Evolutionary conservation across 2,329 filamentous ascomycete species (phyloP).

Genomic region (Cordyceps sp.): DNA sequence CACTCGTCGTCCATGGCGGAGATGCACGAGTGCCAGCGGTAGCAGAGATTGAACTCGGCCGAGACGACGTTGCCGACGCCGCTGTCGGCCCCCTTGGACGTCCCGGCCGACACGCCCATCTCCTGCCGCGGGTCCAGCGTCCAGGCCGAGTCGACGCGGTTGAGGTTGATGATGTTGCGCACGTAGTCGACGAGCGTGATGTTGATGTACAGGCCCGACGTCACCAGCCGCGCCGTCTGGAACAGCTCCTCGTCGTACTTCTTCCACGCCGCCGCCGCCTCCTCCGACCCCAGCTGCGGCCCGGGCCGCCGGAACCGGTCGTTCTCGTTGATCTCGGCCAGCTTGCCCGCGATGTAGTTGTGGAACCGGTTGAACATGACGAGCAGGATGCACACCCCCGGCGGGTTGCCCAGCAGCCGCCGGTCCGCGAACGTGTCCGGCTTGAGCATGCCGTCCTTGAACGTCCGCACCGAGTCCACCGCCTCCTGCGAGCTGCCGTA

Average conservation of each 20-base stretch:
- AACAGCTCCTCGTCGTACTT: conserved; percentile 67
- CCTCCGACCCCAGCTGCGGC: conserved; percentile 29
- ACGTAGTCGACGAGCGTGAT: conserved; percentile 67
- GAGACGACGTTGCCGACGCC: conserved; percentile 73
- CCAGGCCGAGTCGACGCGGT: conserved; percentile 52
- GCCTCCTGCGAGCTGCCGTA: conserved; percentile 54
- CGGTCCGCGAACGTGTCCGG: conserved; percentile 57
- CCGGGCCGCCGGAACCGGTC: conserved; percentile 57
- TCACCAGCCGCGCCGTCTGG: conserved; percentile 62
- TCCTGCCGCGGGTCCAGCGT: conserved; percentile 62
- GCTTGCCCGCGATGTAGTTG: conserved; percentile 65
- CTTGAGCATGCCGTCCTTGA: conserved; percentile 56
- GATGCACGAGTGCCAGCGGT: conserved; percentile 76
- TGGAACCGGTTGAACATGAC: conserved; percentile 78
- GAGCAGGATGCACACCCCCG: conserved; percentile 53
- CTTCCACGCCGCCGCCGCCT: conserved; percentile 35
- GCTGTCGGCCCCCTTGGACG: conserved; percentile 41
- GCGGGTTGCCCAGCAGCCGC: conserved; percentile 52
- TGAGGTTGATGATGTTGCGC: conserved; percentile 53
- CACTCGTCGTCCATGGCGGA: conserved; percentile 57
- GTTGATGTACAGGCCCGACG: conserved; percentile 61
- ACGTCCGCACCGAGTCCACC: conserved; percentile 51
- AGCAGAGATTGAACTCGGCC: conserved; percentile 78
- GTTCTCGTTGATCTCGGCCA: conserved; percentile 75
- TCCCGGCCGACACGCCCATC: conserved; percentile 39